Evolutionary conservation across 1,284 basidiomycete species (phyloP).

Genomic region (Cutaneotrichosporon cavernicola): DNA sequence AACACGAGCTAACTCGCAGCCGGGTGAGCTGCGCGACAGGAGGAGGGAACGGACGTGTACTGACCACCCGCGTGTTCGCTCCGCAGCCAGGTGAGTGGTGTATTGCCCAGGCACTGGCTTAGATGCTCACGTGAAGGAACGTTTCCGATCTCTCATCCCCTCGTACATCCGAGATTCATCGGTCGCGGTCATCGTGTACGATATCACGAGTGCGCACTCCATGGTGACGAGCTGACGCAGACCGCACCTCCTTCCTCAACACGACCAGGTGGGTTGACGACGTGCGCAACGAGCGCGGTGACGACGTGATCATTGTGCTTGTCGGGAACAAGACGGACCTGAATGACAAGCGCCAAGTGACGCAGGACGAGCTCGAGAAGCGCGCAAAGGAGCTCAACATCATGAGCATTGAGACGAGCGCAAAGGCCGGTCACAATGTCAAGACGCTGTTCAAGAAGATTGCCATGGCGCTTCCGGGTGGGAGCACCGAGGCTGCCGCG

Average conservation of each 20-base stretch:
- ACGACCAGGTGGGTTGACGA: constrained; percentile 99
- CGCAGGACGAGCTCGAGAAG: constrained; percentile 91
- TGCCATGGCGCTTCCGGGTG: constrained; percentile 93
- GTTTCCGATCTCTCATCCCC: constrained; percentile 95
- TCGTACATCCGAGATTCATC: constrained; percentile 99
- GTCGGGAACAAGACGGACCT: constrained; percentile 99
- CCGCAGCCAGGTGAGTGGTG: constrained; percentile 36
- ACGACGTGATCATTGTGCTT: constrained; percentile 97
- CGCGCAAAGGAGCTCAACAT: constrained; percentile 90
- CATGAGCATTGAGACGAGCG: constrained; percentile 99
- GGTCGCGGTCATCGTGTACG: constrained; percentile 96
- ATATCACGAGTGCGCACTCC: constrained; percentile 83
- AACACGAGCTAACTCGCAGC: constrained; percentile 29
- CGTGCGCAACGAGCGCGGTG: constrained; percentile 93
- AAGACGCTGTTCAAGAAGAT: constrained; percentile 99
- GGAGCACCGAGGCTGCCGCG: constrained; percentile 69
- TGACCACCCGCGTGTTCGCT: constrained; percentile 9
- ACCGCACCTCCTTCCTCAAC: constrained; percentile 93
- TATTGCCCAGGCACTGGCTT: background rate
- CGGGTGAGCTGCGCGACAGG: constrained; percentile 31
- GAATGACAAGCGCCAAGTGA: constrained; percentile 70
- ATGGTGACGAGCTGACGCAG: constrained; percentile 55
- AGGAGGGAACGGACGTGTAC: background rate
- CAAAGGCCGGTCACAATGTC: constrained; percentile 98
- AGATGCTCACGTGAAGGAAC: constrained; percentile 63